A percentile compares a stretch with the other conserved stretches of the same genome.
phyloP scores from a whole-genome alignment of 495 filamentous ascomycete genomes.

The Rostrohypoxylon terebratum region DNA sequence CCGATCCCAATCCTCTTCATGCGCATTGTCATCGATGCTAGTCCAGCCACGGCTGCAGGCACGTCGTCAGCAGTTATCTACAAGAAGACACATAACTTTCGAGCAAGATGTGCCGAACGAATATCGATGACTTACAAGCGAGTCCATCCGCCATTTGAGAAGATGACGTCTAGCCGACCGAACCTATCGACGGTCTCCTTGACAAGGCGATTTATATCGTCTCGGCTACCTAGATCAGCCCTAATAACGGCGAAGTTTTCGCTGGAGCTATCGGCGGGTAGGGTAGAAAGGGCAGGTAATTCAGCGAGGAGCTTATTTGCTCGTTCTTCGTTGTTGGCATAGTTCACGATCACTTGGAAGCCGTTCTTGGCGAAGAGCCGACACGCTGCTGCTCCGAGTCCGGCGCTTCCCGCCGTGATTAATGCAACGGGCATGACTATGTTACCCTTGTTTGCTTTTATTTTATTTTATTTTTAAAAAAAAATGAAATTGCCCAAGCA shows the following conservation, averaged over 20 bases:
- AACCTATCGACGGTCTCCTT: conserved; percentile 56
- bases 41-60: conserved; percentile 54
- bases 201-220: conserved; percentile 59
- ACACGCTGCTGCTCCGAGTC: conserved; percentile 67
- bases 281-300: conserved; percentile 47
- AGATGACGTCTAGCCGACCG: conserved; percentile 65
- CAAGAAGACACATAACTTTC: neutral
- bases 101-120: neutral
- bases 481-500: neutral
- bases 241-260: conserved; percentile 56
- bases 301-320: conserved; percentile 60
- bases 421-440: conserved; percentile 56
- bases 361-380: conserved; percentile 61
- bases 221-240: conserved; percentile 62
- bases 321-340: conserved; percentile 58
- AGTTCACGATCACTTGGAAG: conserved; percentile 66
- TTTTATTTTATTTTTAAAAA: neutral
- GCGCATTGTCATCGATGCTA: conserved; percentile 65
- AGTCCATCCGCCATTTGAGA: conserved; percentile 71
- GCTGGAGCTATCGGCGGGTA: conserved; percentile 17
- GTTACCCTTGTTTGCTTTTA: neutral
- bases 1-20: conserved; percentile 68
- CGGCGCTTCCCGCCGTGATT: conserved; percentile 67
- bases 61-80: conserved; percentile 7
- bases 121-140: conserved; percentile 47